These are phyloP conservation scores for Allium fistulosum DNA, from an alignment of 106 monocot genomes.

Conservation along the genomic window DNA sequence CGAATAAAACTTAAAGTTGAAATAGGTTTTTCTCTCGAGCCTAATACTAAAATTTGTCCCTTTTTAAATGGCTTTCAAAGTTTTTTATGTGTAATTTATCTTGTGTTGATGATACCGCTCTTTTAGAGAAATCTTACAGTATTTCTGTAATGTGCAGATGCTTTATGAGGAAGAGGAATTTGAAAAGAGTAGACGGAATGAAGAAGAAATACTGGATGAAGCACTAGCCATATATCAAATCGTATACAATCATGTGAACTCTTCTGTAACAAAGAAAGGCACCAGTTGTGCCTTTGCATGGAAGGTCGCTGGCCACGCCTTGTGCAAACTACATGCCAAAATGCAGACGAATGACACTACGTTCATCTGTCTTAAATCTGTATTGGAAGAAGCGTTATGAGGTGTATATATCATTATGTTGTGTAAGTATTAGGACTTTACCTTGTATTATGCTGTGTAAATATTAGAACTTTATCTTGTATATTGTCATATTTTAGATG, in stretches of 20 bases:
- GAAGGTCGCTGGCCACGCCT: constrained; percentile 45
- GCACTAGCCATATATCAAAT: constrained; percentile 58
- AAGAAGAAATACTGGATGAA: constrained; percentile 34
- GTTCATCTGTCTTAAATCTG: constrained; percentile 14
- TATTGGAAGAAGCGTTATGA: constrained; percentile 23
- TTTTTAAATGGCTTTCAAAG: too few relatives aligned
- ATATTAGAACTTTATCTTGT: too few relatives aligned
- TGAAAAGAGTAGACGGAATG: constrained; percentile 22
- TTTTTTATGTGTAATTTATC: too few relatives aligned
- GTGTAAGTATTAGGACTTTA: too few relatives aligned
- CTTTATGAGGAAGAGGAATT: constrained; percentile 42
- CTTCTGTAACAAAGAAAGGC: neutral
- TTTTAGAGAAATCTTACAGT: neutral
- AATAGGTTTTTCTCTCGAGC: neutral
- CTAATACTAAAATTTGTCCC: too few relatives aligned
- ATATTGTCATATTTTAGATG: too few relatives aligned
- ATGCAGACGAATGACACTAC: constrained; percentile 18
- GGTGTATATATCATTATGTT: neutral
- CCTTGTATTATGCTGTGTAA: too few relatives aligned
- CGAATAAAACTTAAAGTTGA: neutral
- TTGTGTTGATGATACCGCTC: too few relatives aligned
- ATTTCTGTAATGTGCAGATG: constrained; percentile 18
- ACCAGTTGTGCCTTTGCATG: constrained; percentile 40
- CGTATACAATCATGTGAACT: constrained; percentile 29
- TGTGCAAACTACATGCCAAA: constrained; percentile 23